These are phyloP conservation scores for Candida palmyrensis DNA, from an alignment of 805 yeast species.

Conservation along the genomic window DNA sequence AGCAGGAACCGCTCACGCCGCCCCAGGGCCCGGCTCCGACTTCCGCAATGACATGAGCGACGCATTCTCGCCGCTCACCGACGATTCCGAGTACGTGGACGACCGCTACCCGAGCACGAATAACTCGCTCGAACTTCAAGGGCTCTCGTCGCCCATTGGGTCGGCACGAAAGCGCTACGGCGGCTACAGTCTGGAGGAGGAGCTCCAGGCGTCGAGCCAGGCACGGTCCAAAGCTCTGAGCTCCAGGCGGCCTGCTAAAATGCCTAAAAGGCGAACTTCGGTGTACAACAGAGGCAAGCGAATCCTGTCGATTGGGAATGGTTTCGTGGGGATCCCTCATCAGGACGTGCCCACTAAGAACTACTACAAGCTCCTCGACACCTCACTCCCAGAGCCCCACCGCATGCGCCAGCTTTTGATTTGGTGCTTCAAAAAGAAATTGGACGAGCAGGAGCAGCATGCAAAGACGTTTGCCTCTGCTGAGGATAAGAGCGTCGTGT, in stretches of 20 bases:
- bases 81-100: too few species aligned
- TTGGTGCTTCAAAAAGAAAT: constrained; percentile 59
- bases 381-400: constrained; percentile 64
- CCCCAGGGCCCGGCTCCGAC: too few species aligned
- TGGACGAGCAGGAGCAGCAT: constrained; percentile 25
- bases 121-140: too few species aligned
- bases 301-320: constrained; percentile 70
- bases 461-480: constrained; percentile 13
- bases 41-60: too few species aligned
- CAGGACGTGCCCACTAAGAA: constrained; percentile 49
- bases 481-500: constrained; percentile 39
- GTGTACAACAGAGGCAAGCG: constrained; percentile 62
- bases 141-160: too few species aligned
- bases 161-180: not conserved
- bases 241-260: too few species aligned
- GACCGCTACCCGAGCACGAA: too few species aligned
- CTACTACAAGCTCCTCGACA: constrained; percentile 59
- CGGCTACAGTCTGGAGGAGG: constrained; percentile 15
- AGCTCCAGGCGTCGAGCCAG: constrained; percentile 24
- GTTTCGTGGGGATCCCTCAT: constrained; percentile 65
- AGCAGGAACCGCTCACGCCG: too few species aligned
- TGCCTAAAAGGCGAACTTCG: constrained; percentile 42
- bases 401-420: constrained; percentile 62
- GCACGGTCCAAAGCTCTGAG: too few species aligned
- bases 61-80: too few species aligned